These are phyloP conservation scores for Candida qinlingensis DNA, from an alignment of 805 yeast species.

Conservation along the genomic window DNA sequence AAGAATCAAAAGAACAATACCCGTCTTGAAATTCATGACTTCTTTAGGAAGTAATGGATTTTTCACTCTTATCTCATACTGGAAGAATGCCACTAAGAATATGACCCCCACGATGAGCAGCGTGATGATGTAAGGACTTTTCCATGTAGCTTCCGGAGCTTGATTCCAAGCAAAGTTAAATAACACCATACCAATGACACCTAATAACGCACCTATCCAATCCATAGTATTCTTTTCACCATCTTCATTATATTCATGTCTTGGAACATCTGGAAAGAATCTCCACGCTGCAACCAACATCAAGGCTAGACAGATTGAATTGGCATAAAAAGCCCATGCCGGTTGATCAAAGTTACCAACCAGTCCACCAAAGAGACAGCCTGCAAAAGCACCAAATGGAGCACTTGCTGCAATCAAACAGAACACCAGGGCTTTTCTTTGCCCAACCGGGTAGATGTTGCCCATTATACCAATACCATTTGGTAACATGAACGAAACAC, in stretches of 20 bases:
- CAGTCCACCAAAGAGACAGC: conserved; percentile 46
- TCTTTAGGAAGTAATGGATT: conserved; percentile 52
- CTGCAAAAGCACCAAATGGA: conserved; percentile 54
- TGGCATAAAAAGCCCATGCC: conserved; percentile 46
- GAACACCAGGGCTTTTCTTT: conserved; percentile 46
- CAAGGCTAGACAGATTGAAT: conserved; percentile 30
- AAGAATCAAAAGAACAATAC: conserved; percentile 44
- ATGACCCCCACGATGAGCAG: conserved; percentile 47
- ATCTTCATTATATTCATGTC: conserved; percentile 8
- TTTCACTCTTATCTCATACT: conserved; percentile 39
- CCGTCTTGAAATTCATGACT: conserved; percentile 39
- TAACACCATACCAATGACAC: conserved; percentile 54
- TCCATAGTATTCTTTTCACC: conserved; percentile 33
- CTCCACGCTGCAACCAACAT: conserved; percentile 27
- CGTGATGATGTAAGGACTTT: conserved; percentile 48
- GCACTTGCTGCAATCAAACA: conserved; percentile 54
- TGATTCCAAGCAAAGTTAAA: conserved; percentile 72
- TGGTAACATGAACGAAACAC: conserved; percentile 53
- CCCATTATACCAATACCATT: conserved; percentile 55
- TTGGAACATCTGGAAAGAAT: conserved; percentile 29
- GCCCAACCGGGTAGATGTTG: conserved; percentile 39
- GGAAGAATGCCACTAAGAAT: conserved; percentile 39
- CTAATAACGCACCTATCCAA: conserved; percentile 49
- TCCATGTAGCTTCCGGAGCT: conserved; percentile 72
- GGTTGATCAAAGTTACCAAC: conserved; percentile 39